Percentiles rank a stretch among this genome's conserved stretches.
Conservation (phyloP, 306 rosid species). For the Hippophae rhamnoides region DNA sequence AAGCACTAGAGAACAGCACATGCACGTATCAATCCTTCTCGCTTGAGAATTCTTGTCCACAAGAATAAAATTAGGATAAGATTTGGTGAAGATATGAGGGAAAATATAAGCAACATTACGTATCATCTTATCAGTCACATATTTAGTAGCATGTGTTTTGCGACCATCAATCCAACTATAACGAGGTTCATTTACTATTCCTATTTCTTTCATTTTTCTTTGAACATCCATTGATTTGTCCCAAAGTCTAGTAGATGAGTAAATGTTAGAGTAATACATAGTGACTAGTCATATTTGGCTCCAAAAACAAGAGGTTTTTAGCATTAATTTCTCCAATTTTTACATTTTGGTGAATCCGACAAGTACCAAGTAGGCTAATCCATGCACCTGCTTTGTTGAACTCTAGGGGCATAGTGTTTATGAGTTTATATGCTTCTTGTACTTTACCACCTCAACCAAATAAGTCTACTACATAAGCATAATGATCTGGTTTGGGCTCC, state of each 20-base stretch:
- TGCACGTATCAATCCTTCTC: no score
- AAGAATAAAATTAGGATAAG: no score
- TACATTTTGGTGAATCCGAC: constrained; percentile 50
- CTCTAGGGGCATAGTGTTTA: constrained; percentile 50
- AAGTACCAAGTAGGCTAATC: constrained; percentile 84
- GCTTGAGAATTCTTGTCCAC: no score
- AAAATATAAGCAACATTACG: no score
- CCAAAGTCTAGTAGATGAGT: constrained; percentile 72
- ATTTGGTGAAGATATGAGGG: no score
- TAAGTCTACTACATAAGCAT: constrained; percentile 78
- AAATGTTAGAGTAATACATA: constrained; percentile 73
- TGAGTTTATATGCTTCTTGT: constrained; percentile 48
- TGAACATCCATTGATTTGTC: constrained; percentile 60
- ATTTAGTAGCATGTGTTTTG: no score
- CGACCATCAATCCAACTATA: constrained; percentile 64
- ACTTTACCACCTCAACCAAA: constrained; percentile 78
- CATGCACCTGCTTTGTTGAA: constrained; percentile 61
- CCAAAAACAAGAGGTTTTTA: constrained; percentile 44
- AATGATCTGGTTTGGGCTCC: constrained; percentile 64
- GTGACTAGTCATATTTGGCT: constrained; percentile 80
- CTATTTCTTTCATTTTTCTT: constrained; percentile 71
- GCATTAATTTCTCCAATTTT: constrained; percentile 74
- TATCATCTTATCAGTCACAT: no score
- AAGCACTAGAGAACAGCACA: no score
- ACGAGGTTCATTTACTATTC: constrained; percentile 79